Conservation (phyloP, 352 stramenopile species). For the Globisporangium polare region DNA sequence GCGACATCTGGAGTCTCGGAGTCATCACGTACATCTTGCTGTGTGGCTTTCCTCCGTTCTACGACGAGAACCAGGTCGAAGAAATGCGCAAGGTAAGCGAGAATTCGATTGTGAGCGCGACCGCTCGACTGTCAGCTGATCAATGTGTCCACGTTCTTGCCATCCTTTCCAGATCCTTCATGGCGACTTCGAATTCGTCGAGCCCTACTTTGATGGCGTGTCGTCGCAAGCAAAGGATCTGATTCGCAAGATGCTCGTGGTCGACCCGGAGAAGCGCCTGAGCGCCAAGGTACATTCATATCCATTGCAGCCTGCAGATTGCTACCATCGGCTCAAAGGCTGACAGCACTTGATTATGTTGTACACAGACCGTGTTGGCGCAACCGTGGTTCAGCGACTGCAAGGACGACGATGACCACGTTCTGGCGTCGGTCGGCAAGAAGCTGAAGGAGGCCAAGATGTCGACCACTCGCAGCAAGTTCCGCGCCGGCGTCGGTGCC, state of each 20-base stretch:
- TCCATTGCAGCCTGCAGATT: not conserved
- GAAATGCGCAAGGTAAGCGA: constrained; percentile 71
- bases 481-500: constrained; percentile 61
- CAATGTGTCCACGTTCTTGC: not conserved
- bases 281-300: constrained; percentile 28
- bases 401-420: constrained; percentile 52
- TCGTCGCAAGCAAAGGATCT: constrained; percentile 90
- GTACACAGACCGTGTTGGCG: constrained; percentile 41
- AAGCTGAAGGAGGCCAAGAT: constrained; percentile 67
- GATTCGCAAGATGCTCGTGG: constrained; percentile 91
- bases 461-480: constrained; percentile 58
- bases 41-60: constrained; percentile 96
- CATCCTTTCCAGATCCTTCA: constrained; percentile 46
- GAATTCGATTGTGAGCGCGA: too few relatives aligned
- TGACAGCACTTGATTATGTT: not conserved
- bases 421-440: constrained; percentile 54
- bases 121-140: too few relatives aligned
- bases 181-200: constrained; percentile 89
- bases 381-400: constrained; percentile 77
- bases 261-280: constrained; percentile 83
- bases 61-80: constrained; percentile 89
- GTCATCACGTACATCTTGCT: constrained; percentile 93
- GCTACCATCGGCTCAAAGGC: not conserved
- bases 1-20: constrained; percentile 94
- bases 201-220: constrained; percentile 90